phyloP scores from a whole-genome alignment of 495 filamentous ascomycete species.

The Lepraria neglecta region DNA sequence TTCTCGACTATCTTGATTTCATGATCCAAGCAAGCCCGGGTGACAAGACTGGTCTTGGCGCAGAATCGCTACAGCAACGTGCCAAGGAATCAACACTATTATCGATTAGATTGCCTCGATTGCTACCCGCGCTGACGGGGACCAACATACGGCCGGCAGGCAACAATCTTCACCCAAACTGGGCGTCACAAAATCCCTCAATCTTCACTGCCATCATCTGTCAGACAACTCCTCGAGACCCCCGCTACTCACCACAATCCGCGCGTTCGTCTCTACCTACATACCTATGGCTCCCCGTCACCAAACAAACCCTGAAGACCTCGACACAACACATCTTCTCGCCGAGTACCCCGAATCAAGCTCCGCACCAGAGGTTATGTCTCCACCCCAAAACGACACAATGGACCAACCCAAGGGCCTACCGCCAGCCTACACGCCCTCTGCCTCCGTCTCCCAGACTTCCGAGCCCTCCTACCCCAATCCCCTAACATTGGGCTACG shows the following conservation, averaged over 20 bases:
- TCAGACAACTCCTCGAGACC: too few species aligned
- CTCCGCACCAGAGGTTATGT: not conserved
- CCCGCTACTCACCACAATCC: too few species aligned
- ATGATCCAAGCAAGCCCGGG: not conserved
- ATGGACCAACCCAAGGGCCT: not conserved
- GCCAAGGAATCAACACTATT: slow-evolving; percentile 2
- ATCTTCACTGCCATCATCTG: too few species aligned
- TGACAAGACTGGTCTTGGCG: not conserved
- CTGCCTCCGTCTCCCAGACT: not conserved
- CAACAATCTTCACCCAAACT: not conserved
- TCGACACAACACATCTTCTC: slow-evolving; percentile 3
- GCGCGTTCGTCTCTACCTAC: not conserved
- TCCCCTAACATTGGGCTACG: not conserved
- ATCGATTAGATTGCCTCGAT: slow-evolving; percentile 1
- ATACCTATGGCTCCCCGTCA: not conserved
- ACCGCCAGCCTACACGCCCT: slow-evolving; percentile 5
- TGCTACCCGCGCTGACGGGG: not conserved
- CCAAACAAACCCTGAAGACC: not conserved
- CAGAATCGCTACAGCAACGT: slow-evolving; percentile 3
- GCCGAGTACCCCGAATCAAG: not conserved
- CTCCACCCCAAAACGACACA: not conserved
- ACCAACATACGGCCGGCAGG: not conserved
- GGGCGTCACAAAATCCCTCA: too few species aligned
- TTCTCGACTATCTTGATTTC: not conserved
- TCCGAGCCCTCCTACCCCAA: not conserved